Percentiles rank a stretch among this genome's conserved stretches.
phyloP scores from a whole-genome alignment of 495 filamentous ascomycete genomes.

The Podospora conica region DNA sequence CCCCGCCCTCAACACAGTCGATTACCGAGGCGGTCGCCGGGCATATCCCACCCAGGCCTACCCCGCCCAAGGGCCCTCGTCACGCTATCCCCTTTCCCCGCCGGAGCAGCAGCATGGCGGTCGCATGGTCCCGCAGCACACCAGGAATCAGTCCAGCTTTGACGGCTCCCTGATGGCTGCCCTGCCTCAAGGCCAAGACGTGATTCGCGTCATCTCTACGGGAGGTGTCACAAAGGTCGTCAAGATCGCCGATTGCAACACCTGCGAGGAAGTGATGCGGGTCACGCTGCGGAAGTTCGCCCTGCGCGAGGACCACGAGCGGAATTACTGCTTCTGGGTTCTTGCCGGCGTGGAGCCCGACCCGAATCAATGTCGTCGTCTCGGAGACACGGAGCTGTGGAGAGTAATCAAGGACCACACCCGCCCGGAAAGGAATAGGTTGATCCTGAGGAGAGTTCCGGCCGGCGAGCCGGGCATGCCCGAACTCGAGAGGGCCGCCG shows the following conservation, averaged over 20 bases:
- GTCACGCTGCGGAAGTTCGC: constrained; percentile 77
- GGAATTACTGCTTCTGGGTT: constrained; percentile 78
- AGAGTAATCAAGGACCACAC: constrained; percentile 69
- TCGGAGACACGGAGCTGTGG: constrained; percentile 80
- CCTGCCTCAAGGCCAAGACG: constrained; percentile 68
- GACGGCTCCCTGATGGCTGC: constrained; percentile 77
- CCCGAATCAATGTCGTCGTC: constrained; percentile 65
- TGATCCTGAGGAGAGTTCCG: constrained; percentile 86
- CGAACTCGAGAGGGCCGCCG: constrained; percentile 74
- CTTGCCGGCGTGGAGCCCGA: constrained; percentile 79
- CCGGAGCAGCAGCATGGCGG: constrained; percentile 34
- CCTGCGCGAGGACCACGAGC: constrained; percentile 65
- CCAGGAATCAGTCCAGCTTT: constrained; percentile 62
- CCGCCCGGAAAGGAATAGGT: constrained; percentile 74
- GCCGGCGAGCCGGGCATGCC: constrained; percentile 75
- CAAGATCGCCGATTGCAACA: constrained; percentile 81
- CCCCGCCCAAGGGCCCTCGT: constrained; percentile 25
- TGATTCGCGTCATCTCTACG: constrained; percentile 87
- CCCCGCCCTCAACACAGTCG: constrained; percentile 51
- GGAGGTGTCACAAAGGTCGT: constrained; percentile 87
- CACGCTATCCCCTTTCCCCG: constrained; percentile 35
- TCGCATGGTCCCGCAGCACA: constrained; percentile 45
- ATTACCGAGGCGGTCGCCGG: constrained; percentile 36
- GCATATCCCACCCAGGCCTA: constrained; percentile 39
- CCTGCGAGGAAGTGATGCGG: constrained; percentile 81